phyloP scores from a whole-genome alignment of 2,329 filamentous ascomycete species.

The Trichoderma harzianum region DNA sequence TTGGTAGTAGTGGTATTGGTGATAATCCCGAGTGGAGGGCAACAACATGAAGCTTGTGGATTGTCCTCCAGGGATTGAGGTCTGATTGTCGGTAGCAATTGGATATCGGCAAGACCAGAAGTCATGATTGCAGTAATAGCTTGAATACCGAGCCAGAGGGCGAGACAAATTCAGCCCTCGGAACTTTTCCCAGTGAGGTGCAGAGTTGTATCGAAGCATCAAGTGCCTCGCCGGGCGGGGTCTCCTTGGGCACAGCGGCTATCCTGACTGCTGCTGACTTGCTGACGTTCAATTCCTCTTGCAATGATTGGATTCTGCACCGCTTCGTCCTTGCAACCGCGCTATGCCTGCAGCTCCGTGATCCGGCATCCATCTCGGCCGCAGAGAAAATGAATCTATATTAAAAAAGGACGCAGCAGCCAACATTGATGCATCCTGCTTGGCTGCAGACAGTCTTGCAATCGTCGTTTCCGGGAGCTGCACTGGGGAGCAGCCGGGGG shows the following conservation, averaged over 20 bases:
- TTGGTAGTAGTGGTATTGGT: background rate
- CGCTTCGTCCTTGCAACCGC: background rate
- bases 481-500: background rate
- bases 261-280: background rate
- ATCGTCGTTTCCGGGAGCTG: background rate
- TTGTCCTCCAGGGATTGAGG: background rate
- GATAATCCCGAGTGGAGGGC: background rate
- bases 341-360: slow-evolving; percentile 7
- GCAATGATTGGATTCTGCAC: background rate
- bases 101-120: background rate
- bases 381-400: background rate
- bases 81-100: background rate
- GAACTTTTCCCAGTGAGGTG: background rate
- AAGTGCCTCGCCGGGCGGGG: slow-evolving; percentile 6
- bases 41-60: background rate
- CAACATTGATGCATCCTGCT: background rate
- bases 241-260: background rate
- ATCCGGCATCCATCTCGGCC: background rate
- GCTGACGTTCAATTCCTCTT: background rate
- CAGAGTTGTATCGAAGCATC: slow-evolving; percentile 5
- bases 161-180: background rate
- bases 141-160: background rate
- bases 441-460: background rate
- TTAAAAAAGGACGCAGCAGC: background rate
- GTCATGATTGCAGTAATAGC: background rate